Base-by-base conservation (phyloP, 2,329 filamentous ascomycete genomes). In the Aspergillus oerlinghausenensis region DNA sequence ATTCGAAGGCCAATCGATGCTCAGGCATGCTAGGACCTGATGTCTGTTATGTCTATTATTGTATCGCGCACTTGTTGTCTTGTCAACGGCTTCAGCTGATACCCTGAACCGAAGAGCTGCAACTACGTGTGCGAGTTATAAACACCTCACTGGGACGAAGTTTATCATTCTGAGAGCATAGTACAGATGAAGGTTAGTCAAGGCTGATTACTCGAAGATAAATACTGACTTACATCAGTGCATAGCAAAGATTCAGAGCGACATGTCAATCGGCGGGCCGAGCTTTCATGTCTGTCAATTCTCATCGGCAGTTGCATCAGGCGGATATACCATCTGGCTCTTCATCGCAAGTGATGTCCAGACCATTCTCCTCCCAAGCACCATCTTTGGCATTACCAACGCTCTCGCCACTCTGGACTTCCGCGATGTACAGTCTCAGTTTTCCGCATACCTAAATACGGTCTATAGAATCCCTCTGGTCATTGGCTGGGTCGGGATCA, bases 401-500 rank as follows among this genome's bases (percentile, higher is more conserved):
- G 29, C 49, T 19, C 29, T 51, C 29, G 49, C 49, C 10, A 4
- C 49, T 8, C 49, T 17, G 19, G 23, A 14, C 19, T 21, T 23
- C 5, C 9, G 19, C 11, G 10, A 11, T 11, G 5, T 14, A 3
- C 19, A 47, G 21, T 25, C 9, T 23, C 32, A 17, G 6, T 7
- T 5, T 23, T 4, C 43, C 21, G 4, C 10, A 7, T 47, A 26
- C 43, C 14, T 23, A 7, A 14, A 26, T 23, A 47, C 14, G 1
- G 23, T 26, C 43, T 23, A 11, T 11, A 23, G 23, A 25, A 47
- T 23, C 14, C 43, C 43, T 25, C 11, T 25, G 10, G 17, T 23
- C 23, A 23, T 47, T 23, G 21, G 43, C 23, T 67, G 57, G 42
- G 59, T 55, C 28, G 69, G 67, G 58, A 55, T 62, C 5, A 71